These are phyloP conservation scores for Ottelia alismoides DNA, from an alignment of 106 monocot species.

Conservation along the genomic window DNA sequence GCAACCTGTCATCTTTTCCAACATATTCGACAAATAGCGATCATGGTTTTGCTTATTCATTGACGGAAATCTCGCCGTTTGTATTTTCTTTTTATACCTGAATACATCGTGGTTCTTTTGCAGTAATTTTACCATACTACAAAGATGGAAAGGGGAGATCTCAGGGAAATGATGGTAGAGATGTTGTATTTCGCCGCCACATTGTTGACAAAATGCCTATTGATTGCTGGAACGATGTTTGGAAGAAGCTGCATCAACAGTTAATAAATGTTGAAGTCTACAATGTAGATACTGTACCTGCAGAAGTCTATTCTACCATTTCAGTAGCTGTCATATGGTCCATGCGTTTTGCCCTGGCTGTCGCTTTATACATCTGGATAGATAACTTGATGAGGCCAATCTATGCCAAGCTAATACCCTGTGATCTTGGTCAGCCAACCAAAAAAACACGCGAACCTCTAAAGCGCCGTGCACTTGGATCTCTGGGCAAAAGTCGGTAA, in stretches of 20 bases:
- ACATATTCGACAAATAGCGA: too few species aligned
- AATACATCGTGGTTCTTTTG: too few species aligned
- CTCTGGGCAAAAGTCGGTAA: conserved; percentile 61
- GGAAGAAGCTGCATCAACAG: conserved; percentile 62
- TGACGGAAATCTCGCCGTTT: too few species aligned
- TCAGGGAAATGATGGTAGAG: conserved; percentile 12
- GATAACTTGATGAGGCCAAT: conserved; percentile 52
- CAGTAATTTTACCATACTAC: conserved; percentile 71
- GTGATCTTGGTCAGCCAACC: conserved; percentile 45
- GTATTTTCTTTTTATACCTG: too few species aligned
- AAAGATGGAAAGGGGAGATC: conserved; percentile 31
- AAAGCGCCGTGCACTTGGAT: conserved; percentile 44
- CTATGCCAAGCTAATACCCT: conserved; percentile 62
- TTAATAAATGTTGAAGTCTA: conserved; percentile 64
- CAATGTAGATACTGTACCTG: conserved; percentile 52
- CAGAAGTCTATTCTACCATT: conserved; percentile 61
- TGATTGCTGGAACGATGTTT: too few species aligned
- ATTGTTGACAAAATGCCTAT: too few species aligned
- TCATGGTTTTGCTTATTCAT: too few species aligned
- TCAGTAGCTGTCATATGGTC: conserved; percentile 69
- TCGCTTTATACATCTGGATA: conserved; percentile 58
- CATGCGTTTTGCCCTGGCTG: conserved; percentile 55
- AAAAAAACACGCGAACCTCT: conserved; percentile 31
- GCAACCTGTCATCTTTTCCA: too few species aligned
- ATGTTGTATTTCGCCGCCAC: conserved; percentile 59